Base-by-base conservation (phyloP, 2,329 filamentous ascomycete species). In the Chalaropsis thielavioides region DNA sequence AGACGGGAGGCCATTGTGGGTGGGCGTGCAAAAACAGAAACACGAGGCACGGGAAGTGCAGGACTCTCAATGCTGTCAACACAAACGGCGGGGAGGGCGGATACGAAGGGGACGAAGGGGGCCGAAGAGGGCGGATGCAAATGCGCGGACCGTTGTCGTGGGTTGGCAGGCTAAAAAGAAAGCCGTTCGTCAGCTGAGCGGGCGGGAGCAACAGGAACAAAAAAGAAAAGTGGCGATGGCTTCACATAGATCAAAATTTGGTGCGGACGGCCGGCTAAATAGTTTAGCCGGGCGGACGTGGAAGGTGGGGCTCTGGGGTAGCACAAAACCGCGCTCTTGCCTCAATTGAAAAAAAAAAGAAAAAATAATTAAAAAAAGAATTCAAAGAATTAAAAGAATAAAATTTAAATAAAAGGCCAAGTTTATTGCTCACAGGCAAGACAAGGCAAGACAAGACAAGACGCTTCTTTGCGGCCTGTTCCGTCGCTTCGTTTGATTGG, bases 201-300 rank as follows among this genome's bases (percentile, higher is more conserved):
- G 51, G 24, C n/a, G n/a, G n/a, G n/a, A n/a, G 51, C 24, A 15
- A 8, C 22, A 15, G 17, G 44, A 35, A 15, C 8, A 11, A 31
- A 24, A 38, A 11, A 31, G n/a, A 38, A 38, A 40, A 19, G 17
- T 61, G 24, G 44, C 49, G 61, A 63, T 66, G 40, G 62, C 65
- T 63, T 66, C 62, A 61, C 61, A 22, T 61, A 61, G 31, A 60
- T 66, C 41, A 61, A 56, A 66, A 64, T 63, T 66, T 66, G 51
- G 61, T 43, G 62, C 17, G 51, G 15, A 13, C 22, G 31, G 19
- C n/a, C 35, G 54, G 56, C 41, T 46, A 63, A 63, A 49, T 40
- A 41, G n/a, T 46, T 66, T 66, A 66, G 54, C 65, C 65, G 65
- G 31, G 31, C 2, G 41, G 41, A 35, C 15, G 59, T 59, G 5